Conservation (phyloP, 352 stramenopile genomes). For the Aphanomyces astaci region DNA sequence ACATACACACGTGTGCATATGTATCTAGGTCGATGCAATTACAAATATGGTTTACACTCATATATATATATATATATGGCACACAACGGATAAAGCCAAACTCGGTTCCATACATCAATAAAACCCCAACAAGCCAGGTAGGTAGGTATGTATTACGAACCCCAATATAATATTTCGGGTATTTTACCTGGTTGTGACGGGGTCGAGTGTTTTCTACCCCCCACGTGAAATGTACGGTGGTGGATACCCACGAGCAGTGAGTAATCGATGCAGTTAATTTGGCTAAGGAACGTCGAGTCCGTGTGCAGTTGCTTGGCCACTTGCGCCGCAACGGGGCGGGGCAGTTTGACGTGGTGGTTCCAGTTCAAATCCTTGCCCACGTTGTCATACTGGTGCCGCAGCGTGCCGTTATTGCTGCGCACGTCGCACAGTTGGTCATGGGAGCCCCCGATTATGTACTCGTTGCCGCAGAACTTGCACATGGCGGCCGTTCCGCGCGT, state of each 20-base stretch:
- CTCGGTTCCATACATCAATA: too few species aligned
- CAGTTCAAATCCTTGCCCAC: conserved; percentile 79
- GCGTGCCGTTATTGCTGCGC: conserved; percentile 47
- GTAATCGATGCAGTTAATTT: conserved; percentile 94
- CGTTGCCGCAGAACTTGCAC: conserved; percentile 65
- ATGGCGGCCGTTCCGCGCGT: conserved; percentile 52
- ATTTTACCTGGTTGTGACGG: too few species aligned
- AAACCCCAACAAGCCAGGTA: too few species aligned
- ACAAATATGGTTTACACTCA: too few species aligned
- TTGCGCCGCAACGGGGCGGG: conserved; percentile 38
- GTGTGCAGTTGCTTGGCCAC: conserved; percentile 64
- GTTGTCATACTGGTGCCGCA: conserved; percentile 71
- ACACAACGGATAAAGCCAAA: too few species aligned
- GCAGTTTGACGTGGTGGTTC: conserved; percentile 72
- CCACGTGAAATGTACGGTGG: conserved; percentile 78
- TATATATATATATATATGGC: too few species aligned
- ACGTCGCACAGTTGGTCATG: conserved; percentile 64
- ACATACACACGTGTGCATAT: too few species aligned
- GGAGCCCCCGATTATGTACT: conserved; percentile 58
- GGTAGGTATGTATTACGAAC: too few species aligned
- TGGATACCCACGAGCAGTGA: conserved; percentile 91
- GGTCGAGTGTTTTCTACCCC: conserved; percentile 29
- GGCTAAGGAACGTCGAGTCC: conserved; percentile 86
- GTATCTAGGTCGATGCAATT: too few species aligned
- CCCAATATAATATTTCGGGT: too few species aligned